These are phyloP conservation scores for Chaetoceros tenuissimus DNA, from an alignment of 108 stramenopile genomes.

Conservation along the genomic window DNA sequence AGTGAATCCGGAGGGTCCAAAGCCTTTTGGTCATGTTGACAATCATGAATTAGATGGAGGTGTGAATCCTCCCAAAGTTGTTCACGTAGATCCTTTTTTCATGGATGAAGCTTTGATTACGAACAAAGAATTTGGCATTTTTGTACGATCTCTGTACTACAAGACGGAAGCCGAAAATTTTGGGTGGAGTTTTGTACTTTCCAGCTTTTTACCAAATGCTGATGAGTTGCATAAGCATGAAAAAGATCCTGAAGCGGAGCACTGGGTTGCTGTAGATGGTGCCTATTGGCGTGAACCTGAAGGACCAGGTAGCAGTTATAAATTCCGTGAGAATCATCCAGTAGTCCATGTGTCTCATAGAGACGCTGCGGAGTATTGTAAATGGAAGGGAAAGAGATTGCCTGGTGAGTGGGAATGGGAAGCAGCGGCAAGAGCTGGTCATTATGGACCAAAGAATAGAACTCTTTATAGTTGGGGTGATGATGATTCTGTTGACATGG, in stretches of 20 bases:
- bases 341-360: constrained; percentile 88
- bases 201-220: constrained; percentile 49
- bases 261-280: constrained; percentile 88
- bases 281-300: constrained; percentile 91
- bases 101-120: constrained; percentile 71
- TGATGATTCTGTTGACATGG: constrained; percentile 38
- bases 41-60: constrained; percentile 75
- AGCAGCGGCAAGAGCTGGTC: constrained; percentile 80
- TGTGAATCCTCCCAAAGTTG: constrained; percentile 62
- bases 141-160: constrained; percentile 84
- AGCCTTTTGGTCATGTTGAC: constrained; percentile 67
- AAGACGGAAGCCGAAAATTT: constrained; percentile 92
- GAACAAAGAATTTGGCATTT: constrained; percentile 85
- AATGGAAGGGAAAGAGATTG: constrained; percentile 81
- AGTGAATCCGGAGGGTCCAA: constrained; percentile 38
- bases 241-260: constrained; percentile 68
- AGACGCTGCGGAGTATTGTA: constrained; percentile 93
- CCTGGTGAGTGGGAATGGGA: constrained; percentile 92
- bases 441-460: constrained; percentile 60
- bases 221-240: constrained; percentile 39
- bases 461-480: constrained; percentile 73
- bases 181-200: constrained; percentile 90
- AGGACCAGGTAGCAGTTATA: constrained; percentile 73
- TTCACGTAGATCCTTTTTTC: constrained; percentile 77
- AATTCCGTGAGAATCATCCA: constrained; percentile 79